Evolutionary conservation across 2,329 filamentous ascomycete genomes (phyloP), one percentile per base, ranked within the genome.

Genomic region (Nemania abortiva): DNA sequence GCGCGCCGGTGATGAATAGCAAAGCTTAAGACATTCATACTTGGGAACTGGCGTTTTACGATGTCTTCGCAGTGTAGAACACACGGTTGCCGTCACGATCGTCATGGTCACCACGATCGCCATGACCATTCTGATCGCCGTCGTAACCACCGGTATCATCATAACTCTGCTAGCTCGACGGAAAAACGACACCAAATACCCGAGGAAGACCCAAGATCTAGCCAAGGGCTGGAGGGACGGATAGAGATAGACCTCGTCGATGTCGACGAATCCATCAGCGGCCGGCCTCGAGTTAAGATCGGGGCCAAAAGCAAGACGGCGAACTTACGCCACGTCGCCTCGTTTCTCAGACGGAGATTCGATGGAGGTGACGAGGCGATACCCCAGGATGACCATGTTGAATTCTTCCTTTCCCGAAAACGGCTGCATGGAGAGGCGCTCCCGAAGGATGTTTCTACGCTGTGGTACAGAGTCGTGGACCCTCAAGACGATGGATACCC

Each of bases 241-340:
- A 73, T 45, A 66, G 65, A 66, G 52, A 73, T 77, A 49, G 61
- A 73, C 3, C 70, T 77, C 15, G 13, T 70, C 34, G 76, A 77
- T 52, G 59, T 77, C 13, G 75, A 77, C 53, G 69, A 69, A 4
- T 24, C 31, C 10, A 7, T 24, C 62, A 58, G 53, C 11, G 54
- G 65, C 13, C 69, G 76, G 15, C 67, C 56, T 2, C 31, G 20
- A 29, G 60, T 75, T 27, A 70, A 63, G 45, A 68, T 74, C 37
- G 53, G 55, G 4, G 59, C 73, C 22, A 72, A 68, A 64, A 62
- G 62, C 15, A 42, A 42, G 39, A 68, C 68, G 3, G 72, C 65
- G 34, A 61, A 61, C 3, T 60, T 77, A 6, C 24, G 24, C 20
- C 63, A 73, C 3, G 39, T 76, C 10, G 57, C 50, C 18, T 66